phyloP scores from a whole-genome alignment of 805 yeast species.

The Candida patagonica region DNA sequence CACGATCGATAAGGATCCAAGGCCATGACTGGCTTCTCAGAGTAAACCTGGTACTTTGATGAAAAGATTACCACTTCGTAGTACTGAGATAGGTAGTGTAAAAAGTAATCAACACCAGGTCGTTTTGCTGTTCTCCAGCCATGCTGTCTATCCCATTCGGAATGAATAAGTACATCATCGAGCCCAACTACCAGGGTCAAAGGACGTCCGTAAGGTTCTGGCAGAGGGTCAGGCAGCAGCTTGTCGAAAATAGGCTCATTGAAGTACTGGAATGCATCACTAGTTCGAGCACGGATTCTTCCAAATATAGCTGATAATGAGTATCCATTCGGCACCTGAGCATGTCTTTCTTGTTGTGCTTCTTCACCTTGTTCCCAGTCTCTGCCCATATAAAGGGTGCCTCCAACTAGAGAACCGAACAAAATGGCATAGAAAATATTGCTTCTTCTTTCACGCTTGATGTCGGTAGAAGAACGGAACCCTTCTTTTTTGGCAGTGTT shows the following conservation, averaged over 20 bases:
- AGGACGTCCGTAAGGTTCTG: slow-evolving; percentile 86
- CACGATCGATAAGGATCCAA: slow-evolving; percentile 90
- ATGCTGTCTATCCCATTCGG: slow-evolving; percentile 81
- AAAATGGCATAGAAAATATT: slow-evolving; percentile 58
- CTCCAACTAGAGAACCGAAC: slow-evolving; percentile 37
- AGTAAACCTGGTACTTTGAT: slow-evolving; percentile 73
- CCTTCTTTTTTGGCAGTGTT: slow-evolving; percentile 38
- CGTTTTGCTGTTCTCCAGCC: slow-evolving; percentile 99
- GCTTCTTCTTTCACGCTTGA: slow-evolving; percentile 73
- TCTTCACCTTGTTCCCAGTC: slow-evolving; percentile 78
- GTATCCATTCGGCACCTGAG: slow-evolving; percentile 56
- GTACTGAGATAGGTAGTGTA: slow-evolving; percentile 89
- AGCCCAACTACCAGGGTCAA: slow-evolving; percentile 79
- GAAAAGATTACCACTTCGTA: slow-evolving; percentile 92
- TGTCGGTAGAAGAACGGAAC: slow-evolving; percentile 23
- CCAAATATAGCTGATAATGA: slow-evolving; percentile 54
- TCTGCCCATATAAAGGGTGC: slow-evolving; percentile 61
- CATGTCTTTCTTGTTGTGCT: slow-evolving; percentile 33
- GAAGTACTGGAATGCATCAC: slow-evolving; percentile 70
- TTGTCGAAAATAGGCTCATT: slow-evolving; percentile 91
- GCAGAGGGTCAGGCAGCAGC: slow-evolving; percentile 87
- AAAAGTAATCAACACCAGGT: slow-evolving; percentile 95
- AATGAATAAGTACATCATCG: slow-evolving; percentile 85
- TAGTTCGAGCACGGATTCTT: slow-evolving; percentile 62
- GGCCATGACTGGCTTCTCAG: slow-evolving; percentile 76